Base-by-base conservation (phyloP, 2,329 filamentous ascomycete genomes). In the Aspergillus sergii region DNA sequence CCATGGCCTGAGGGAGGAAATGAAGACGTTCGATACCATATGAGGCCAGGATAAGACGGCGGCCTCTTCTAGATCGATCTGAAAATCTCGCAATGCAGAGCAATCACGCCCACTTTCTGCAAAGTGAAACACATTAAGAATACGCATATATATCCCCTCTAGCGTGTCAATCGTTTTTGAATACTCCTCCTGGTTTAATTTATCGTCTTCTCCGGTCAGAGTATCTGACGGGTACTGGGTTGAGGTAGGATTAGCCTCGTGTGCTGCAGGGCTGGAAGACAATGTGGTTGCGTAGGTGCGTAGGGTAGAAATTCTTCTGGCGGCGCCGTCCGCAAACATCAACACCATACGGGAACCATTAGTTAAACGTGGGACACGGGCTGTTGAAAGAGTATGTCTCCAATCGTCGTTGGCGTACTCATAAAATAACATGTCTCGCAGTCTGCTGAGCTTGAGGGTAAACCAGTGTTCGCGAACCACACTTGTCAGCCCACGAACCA, bases 401-500 rank as follows among this genome's bases (percentile, higher is more conserved):
- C 66, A 70, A 48, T 70, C 67, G 6, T 71, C 64, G 21, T 67
- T 63, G 10, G 48, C 51, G 53, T 71, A 63, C 4, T n/a, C 30
- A 45, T 55, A 64, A 1, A 53, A 14, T 0, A 69, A 28, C 39
- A 70, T 21, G 1, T 59, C 23, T 26, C 67, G 62, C 6, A 70
- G 28, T 7, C 64, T 63, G 9, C 67, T n/a, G 3, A n/a, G 28
- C 56, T 54, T 65, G 0, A 71, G 36, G 8, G 61, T 39, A 11
- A 21, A 11, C 69, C 69, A 71, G 26, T 62, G 60, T 10, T 69
- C 55, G 26, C 16, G 6, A 26, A 60, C 23, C 16, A 70, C 59
- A 1, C 51, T 58, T 1, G 54, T 57, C 5, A 65, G 32, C 11
- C 67, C 68, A 3, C 67, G 68, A 10, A 68, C 48, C 1, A 70